Conservation (phyloP, 345 rosid genomes). For the Cardiospermum halicacabum region DNA sequence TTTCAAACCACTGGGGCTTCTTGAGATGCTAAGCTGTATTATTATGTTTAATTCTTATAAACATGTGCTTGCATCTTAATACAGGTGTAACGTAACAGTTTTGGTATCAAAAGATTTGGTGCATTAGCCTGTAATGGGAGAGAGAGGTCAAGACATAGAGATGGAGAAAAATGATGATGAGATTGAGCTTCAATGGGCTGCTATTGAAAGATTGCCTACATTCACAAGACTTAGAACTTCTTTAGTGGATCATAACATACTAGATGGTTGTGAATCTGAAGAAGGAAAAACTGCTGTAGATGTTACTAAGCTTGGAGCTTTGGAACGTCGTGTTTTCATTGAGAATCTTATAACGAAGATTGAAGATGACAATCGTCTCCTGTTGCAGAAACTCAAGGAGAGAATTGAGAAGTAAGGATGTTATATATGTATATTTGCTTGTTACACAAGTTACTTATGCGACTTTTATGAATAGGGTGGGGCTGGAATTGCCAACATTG, state of each 20-base stretch:
- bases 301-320: constrained; percentile 30
- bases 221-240: constrained; percentile 18
- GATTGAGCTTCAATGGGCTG: constrained; percentile 37
- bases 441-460: no score
- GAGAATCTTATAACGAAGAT: constrained; percentile 32
- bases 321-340: constrained; percentile 31
- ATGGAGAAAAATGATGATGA: constrained; percentile 22
- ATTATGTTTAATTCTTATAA: no score
- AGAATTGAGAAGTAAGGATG: constrained; percentile 34
- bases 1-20: no score
- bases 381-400: constrained; percentile 31
- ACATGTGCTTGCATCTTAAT: no score
- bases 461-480: constrained; percentile 23
- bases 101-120: no score
- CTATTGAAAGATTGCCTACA: constrained; percentile 43
- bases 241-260: constrained; percentile 15
- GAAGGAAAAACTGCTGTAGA: constrained; percentile 21
- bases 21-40: no score
- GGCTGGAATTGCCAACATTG: constrained; percentile 28
- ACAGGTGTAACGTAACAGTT: no score
- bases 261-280: background rate
- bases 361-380: constrained; percentile 36
- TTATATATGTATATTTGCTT: background rate
- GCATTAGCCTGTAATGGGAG: no score
- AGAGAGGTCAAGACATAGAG: no score